Base-by-base conservation (phyloP, 108 stramenopile species). In the Skeletonema tropicum region DNA sequence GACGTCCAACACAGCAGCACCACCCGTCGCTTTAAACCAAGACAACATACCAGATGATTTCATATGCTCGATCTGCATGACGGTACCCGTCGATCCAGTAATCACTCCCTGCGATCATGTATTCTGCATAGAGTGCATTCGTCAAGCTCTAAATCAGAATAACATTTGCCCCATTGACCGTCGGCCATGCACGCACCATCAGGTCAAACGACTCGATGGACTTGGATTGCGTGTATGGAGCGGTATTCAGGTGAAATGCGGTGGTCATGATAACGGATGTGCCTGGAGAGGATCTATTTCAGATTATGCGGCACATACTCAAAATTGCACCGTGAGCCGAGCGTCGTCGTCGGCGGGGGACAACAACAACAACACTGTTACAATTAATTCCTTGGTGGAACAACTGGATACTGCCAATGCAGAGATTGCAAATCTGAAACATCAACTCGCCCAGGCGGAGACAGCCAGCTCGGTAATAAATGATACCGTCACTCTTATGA, bases 21-120 rank as follows among this genome's bases (percentile, higher is more conserved):
- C 48, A 48, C 48, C 67, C 19, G 52, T 68, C 9, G 33, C 67
- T 33, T 14, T 57, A 12, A 55, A 68, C 52, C 52, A 68, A 68
- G 48, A 48, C 9, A 48, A 48, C 17, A n/a, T 70, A n/a, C 69
- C 69, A 12, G 35, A 26, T 59, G 57, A 70, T 41, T 25, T 79
- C 15, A 73, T 79, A 14, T 77, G 77, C 55, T 63, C 77, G 10
- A 64, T 77, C 41, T 77, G 77, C 61, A 62, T 77, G 38, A 71
- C 71, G 21, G 52, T 77, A 12, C 32, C 77, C 48, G 17, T 60
- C 46, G 62, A 45, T 33, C 64, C 77, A 31, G 17, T 46, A 11
- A 31, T 58, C 33, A 60, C 52, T 13, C 48, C 48, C 6, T 77
- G 77, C 42, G 41, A 62, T 31, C 77, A 79, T 49, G 3, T 79